Evolutionary conservation across 2,329 filamentous ascomycete species (phyloP).

Genomic region (Fulvia fulva): DNA sequence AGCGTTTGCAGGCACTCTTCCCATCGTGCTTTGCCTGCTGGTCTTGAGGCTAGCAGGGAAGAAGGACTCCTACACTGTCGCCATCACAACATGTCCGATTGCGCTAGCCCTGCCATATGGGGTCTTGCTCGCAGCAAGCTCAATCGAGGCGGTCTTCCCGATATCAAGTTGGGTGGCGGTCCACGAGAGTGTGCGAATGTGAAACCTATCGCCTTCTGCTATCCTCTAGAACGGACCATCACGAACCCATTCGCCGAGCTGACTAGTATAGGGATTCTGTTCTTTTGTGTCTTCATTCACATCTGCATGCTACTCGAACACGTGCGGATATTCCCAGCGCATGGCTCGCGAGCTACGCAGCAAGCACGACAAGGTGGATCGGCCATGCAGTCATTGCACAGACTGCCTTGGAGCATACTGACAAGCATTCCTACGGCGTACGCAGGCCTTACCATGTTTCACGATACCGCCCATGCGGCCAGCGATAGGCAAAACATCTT

Average conservation of each 20-base stretch:
- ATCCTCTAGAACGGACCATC: constrained; percentile 7
- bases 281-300: constrained; percentile 12
- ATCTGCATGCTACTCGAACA: constrained; percentile 15
- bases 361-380: background rate
- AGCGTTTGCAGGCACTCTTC: constrained; percentile 13
- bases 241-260: constrained; percentile 4
- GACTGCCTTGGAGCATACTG: background rate
- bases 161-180: background rate
- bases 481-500: background rate
- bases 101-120: constrained; percentile 11
- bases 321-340: constrained; percentile 1
- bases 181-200: constrained; percentile 2
- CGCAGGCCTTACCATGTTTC: background rate
- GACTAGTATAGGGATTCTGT: constrained; percentile 10
- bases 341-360: background rate
- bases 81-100: constrained; percentile 10
- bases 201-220: constrained; percentile 15
- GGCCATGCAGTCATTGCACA: background rate
- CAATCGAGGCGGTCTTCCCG: background rate
- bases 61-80: constrained; percentile 7
- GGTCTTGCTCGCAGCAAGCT: constrained; percentile 4
- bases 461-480: no score
- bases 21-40: constrained; percentile 12
- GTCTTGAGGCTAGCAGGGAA: constrained; percentile 11
- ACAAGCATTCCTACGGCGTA: background rate